Evolutionary conservation across 129 eudicot species (phyloP), one percentile per base, ranked within the genome.

Genomic region (Cynara cardunculus): DNA sequence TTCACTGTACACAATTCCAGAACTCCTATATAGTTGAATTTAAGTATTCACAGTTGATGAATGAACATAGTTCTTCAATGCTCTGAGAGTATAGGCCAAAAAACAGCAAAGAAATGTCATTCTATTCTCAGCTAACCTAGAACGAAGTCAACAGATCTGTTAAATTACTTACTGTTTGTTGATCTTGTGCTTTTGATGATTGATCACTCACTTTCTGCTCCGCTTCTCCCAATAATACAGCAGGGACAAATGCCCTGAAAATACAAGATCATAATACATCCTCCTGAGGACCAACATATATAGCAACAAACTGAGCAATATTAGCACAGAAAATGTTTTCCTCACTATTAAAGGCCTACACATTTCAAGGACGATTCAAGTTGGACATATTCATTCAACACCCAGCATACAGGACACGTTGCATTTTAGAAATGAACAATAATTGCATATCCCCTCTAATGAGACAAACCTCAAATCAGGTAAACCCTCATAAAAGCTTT

Each of bases 191-290:
- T 89, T 89, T 94, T 61, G 91, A 62, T 76, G 94, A 82, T 82
- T 90, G 98, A 77, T 94, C 98, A 75, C 66, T 92, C 77, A 16
- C 83, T 88, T 94, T 94, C 37, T 88, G 84, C 78, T 94, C 98
- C 1, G 91, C 83, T 83, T 92, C 98, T 68, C 98, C 98, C 86
- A 94, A 84, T 80, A 94, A 79, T 26, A 94, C 98, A 53, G 98
- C 98, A 65, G 98, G 98, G 77, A 94, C 98, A 90, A 90, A 94
- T 69, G 96, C 98, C 81, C 98, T 94, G 87, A 59, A 75, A 85
- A 66, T 46, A 83, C 74, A 67, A 84, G 35, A 61, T 46, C 1
- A 32, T 22, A 84, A 81, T 71, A 80, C 21, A 64, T 19, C 74
- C 26, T 35, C 26, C 49, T 7, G 65, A 10, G 11, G 8, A 18